phyloP scores from a whole-genome alignment of 2,329 filamentous ascomycete species.

The Beauveria sp. region DNA sequence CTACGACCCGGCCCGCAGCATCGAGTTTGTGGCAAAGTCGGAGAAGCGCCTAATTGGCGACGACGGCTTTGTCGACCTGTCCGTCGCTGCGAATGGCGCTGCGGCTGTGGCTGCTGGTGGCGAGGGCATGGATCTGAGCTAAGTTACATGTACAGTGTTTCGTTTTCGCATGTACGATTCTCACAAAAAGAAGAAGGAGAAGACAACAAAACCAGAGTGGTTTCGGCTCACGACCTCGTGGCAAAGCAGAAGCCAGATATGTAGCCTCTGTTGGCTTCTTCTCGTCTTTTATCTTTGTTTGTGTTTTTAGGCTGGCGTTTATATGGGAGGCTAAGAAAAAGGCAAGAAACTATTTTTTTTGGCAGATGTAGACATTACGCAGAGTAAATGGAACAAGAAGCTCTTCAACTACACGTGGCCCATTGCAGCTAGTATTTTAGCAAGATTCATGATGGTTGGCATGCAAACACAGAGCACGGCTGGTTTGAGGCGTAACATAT shows the following conservation, averaged over 20 bases:
- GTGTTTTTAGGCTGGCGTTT: slow-evolving; percentile 9
- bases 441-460: too few species aligned
- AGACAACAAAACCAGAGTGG: background rate
- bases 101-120: slow-evolving; percentile 5
- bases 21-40: slow-evolving; percentile 82
- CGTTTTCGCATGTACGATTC: background rate
- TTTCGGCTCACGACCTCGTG: background rate
- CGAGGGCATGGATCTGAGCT: slow-evolving; percentile 43
- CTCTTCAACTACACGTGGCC: background rate
- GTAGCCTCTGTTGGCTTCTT: background rate
- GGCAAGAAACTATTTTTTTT: background rate
- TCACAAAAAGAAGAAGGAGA: background rate
- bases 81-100: slow-evolving; percentile 41
- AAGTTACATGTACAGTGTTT: slow-evolving; percentile 11
- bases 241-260: background rate
- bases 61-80: slow-evolving; percentile 69
- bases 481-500: too few species aligned
- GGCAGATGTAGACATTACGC: background rate
- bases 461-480: too few species aligned
- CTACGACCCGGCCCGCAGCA: slow-evolving; percentile 80
- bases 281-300: slow-evolving; percentile 9
- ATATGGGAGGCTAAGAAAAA: slow-evolving; percentile 2
- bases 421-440: background rate
- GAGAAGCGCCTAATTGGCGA: slow-evolving; percentile 92
- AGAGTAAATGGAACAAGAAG: background rate